A percentile compares a stretch with the other conserved stretches of the same genome.
phyloP scores from a whole-genome alignment of 2,329 filamentous ascomycete species.

The Aspergillus hortae region DNA sequence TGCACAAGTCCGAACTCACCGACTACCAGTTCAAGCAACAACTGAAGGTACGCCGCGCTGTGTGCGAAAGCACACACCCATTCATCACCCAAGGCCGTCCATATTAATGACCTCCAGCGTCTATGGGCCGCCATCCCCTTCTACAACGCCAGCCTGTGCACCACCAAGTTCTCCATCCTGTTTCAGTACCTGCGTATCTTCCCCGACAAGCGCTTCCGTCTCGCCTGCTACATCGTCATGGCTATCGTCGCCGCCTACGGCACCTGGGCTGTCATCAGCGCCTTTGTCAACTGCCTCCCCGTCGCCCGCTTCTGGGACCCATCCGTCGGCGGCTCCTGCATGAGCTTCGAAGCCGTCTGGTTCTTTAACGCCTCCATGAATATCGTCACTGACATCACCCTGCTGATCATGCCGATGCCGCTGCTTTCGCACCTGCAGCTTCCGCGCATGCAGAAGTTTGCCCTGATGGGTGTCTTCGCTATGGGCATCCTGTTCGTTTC shows the following conservation, averaged over 20 bases:
- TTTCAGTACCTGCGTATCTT: conserved; percentile 48
- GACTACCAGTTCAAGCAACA: conserved; percentile 17
- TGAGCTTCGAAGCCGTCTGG: conserved; percentile 40
- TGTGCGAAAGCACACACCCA: background rate
- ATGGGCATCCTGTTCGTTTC: conserved; percentile 37
- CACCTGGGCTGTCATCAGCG: conserved; percentile 34
- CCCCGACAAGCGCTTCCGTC: conserved; percentile 26
- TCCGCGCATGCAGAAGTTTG: conserved; percentile 40
- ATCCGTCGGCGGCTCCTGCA: conserved; percentile 32
- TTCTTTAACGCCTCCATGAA: conserved; percentile 41
- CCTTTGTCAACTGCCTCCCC: conserved; percentile 41
- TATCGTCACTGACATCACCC: conserved; percentile 41
- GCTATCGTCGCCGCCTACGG: conserved; percentile 26
- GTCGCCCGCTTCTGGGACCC: conserved; percentile 41
- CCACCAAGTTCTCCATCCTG: conserved; percentile 45
- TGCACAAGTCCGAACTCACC: conserved; percentile 17
- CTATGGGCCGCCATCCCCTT: conserved; percentile 31
- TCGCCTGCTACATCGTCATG: conserved; percentile 34
- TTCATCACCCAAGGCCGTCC: background rate
- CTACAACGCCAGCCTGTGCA: conserved; percentile 31
- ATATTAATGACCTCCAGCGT: conserved; percentile 11
- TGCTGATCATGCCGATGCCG: conserved; percentile 42
- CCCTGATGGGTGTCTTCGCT: conserved; percentile 40
- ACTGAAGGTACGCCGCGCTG: conserved; percentile 19
- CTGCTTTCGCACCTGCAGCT: conserved; percentile 38